Base-by-base conservation (phyloP, 2,329 filamentous ascomycete species). In the Cadophora sp. region DNA sequence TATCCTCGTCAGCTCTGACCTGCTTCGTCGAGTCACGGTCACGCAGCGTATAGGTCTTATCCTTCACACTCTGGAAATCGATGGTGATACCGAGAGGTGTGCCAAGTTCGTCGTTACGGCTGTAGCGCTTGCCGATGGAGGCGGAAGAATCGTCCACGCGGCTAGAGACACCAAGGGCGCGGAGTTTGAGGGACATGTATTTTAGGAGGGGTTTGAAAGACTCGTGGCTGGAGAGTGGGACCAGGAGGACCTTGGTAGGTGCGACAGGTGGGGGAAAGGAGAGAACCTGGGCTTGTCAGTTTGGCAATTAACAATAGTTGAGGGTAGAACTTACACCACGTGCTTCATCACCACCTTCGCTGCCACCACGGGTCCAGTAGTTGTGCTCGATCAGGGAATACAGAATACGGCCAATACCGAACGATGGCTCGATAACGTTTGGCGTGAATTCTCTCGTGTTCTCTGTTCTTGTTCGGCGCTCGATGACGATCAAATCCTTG, bases 341-440 rank as follows among this genome's bases (percentile, higher is more conserved):
- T 63, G 93, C 90, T 79, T 96, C 94, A 73, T 95, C 92, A 70
- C 87, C 89, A 72, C 89, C 90, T 61, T 89, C 87, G 67, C 78
- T 84, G 64, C 78, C 84, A 56, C 61, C 61, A 71, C 96, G 91
- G 63, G 90, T 93, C 95, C 96, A 99, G 87, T 94, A 99, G 78
- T 87, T 89, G 81, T 99, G 96, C 83, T 99, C 96, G 77, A 97
- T 91, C 75, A 99, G 83, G 68, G 91, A 90, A 83, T 97, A 98
- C 66, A 98, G 83, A 70, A 98, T 97, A 74, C 95, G 89, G 68
- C 95, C 96, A 76, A 98, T 97, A 84, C 95, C 95, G 76, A 98
- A 99, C 0, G 95, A 98, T 1, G 95, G 96, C 83, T 99, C 96
- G 74, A 98, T 96, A 58, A 97, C 94, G 77, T 97, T 97, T 68